Conservation (phyloP, 805 yeast species). For the Nakazawaea ernobii region DNA sequence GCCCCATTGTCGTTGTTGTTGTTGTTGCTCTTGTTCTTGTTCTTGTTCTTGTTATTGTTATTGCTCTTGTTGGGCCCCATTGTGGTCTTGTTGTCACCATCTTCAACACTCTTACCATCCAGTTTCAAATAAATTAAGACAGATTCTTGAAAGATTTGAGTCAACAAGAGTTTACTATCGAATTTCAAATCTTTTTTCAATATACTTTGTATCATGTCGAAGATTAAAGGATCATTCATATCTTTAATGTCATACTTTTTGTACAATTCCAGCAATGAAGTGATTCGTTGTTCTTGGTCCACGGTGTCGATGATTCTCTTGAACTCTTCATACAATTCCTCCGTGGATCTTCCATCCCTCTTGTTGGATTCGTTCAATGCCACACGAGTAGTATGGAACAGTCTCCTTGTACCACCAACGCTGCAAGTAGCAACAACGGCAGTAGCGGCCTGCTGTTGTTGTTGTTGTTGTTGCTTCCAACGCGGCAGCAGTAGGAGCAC, state of each 20-base stretch:
- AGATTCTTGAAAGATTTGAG: slow-evolving; percentile 14
- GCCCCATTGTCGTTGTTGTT: not conserved
- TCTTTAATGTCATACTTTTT: slow-evolving; percentile 5
- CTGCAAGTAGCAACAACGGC: not conserved
- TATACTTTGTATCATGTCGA: slow-evolving; percentile 7
- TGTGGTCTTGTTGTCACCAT: not conserved
- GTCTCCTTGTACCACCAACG: no score
- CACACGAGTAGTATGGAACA: slow-evolving; percentile 13
- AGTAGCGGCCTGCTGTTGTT: not conserved
- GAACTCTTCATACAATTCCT: slow-evolving; percentile 5
- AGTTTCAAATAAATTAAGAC: slow-evolving; percentile 26
- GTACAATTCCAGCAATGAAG: slow-evolving; percentile 8
- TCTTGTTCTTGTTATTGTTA: no score
- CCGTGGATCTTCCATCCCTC: not conserved
- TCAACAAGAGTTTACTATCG: slow-evolving; percentile 6
- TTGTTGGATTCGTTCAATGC: not conserved
- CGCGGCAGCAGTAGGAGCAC: not conserved
- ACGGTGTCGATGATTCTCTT: slow-evolving; percentile 7
- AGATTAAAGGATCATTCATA: slow-evolving; percentile 10
- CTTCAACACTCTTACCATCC: slow-evolving; percentile 1
- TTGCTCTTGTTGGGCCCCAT: no score
- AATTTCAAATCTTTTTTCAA: slow-evolving; percentile 7
- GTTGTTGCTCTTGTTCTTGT: not conserved
- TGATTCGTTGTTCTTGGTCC: slow-evolving; percentile 4
- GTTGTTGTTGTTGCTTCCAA: not conserved